Evolutionary conservation across 176 grass and related monocot genomes (phyloP).

Genomic region (Raddia distichophylla): DNA sequence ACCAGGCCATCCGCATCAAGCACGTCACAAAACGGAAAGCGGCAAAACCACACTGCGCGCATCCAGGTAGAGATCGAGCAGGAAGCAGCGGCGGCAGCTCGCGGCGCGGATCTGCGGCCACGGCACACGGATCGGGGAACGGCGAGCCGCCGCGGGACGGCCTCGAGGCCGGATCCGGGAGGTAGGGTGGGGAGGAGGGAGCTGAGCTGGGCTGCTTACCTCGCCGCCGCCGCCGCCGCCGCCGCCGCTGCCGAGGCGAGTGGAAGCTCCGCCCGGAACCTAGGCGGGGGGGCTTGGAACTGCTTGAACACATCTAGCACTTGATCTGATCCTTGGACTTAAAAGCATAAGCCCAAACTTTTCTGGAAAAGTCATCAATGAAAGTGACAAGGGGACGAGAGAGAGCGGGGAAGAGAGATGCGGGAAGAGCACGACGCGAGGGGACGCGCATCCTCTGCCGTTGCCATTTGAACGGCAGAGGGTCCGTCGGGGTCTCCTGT

Average conservation of each 20-base stretch:
- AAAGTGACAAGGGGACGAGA: not conserved
- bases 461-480: no score
- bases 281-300: conserved; percentile 34
- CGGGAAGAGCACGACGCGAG: conserved; percentile 9
- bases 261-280: conserved; percentile 31
- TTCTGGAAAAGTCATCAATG: no score
- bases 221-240: conserved; percentile 19
- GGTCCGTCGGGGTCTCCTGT: no score
- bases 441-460: no score
- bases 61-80: not conserved
- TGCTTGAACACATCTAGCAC: no score
- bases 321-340: no score
- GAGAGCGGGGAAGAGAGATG: not conserved
- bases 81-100: not conserved
- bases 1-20: not conserved
- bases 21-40: not conserved
- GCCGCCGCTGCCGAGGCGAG: not conserved
- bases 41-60: no score
- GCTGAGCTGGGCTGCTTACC: not conserved
- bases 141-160: not conserved
- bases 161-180: conserved; percentile 7
- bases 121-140: not conserved
- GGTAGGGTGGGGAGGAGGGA: not conserved
- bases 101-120: conserved; percentile 35
- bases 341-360: no score